Base-by-base conservation (phyloP, 768 basidiomycete genomes). In the Cystofilobasidium macerans region DNA sequence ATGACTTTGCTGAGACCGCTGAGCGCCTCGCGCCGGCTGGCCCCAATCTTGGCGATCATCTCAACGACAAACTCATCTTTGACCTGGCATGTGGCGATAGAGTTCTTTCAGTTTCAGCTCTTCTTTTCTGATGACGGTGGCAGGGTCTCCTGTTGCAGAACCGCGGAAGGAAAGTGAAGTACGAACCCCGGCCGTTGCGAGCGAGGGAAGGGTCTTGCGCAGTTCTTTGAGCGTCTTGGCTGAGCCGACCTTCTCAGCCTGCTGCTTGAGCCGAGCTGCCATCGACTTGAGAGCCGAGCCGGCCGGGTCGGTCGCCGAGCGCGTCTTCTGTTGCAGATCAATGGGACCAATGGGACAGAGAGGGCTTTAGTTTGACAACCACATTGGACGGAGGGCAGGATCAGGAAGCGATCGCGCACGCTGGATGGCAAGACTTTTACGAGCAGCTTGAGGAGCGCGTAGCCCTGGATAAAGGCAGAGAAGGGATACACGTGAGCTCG, bases 261-360 rank as follows among this genome's bases (percentile, higher is more conserved):
- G 51, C 30, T 54, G 51, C 51, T 54, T 54, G 51, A 60, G 58
- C n/a, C 38, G 28, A 1, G 58, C 33, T 18, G 43, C 36, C 24
- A 60, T 14, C 22, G 58, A 38, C 38, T 42, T 40, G 20, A 42
- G 33, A 20, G 40, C 36, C 20, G 57, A 32, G 14, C 33, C 14
- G 38, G 28, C 26, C n/a, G 11, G 38, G 30, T 42, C 35, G 20
- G n/a, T 3, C n/a, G 43, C 1, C 6, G 58, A 7, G 16, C 35
- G 57, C 8, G 38, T 54, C 28, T 16, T 2, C 51, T 54, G 38
- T 42, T 20, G 42, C 3, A 20, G 42, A 42, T 8, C 4, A 3
- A 42, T 4, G 38, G 38, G 38, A 40, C n/a, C 38, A 40, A 16
- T 16, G 57, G 14, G 35, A 8, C 16, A 4, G 57, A 40, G 26